Evolutionary conservation across 192 early-diverging fungal species (phyloP).

Genomic region (Gryganskiella cystojenkinii): DNA sequence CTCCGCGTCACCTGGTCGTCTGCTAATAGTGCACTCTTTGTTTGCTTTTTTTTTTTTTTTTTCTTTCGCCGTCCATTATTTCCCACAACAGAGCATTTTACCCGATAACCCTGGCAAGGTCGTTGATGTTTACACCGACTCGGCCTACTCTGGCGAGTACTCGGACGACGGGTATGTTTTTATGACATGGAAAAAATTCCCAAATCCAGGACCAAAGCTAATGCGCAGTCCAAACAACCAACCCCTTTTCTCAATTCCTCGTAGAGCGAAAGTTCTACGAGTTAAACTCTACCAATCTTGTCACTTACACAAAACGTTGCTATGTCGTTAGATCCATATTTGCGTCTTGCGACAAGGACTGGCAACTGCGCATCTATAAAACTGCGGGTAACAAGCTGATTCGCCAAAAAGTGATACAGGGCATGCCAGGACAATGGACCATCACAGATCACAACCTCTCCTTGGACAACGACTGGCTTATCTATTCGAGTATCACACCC

Average conservation of each 20-base stretch:
- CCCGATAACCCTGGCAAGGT: slow-evolving; percentile 52
- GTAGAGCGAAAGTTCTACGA: no score
- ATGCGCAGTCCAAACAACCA: slow-evolving; percentile 18
- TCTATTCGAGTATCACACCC: slow-evolving; percentile 72
- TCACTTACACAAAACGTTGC: no score
- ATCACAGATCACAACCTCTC: slow-evolving; percentile 67
- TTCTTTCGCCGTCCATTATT: no score
- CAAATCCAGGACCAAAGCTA: no score
- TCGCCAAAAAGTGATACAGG: slow-evolving; percentile 52
- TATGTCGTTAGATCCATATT: slow-evolving; percentile 64
- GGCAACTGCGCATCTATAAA: slow-evolving; percentile 68
- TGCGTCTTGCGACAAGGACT: slow-evolving; percentile 69
- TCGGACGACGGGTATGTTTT: slow-evolving; percentile 57
- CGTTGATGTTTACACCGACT: slow-evolving; percentile 37
- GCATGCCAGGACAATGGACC: slow-evolving; percentile 69
- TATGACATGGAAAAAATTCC: no score
- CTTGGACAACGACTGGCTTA: slow-evolving; percentile 58
- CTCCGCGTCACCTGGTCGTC: no score
- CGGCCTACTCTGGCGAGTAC: slow-evolving; percentile 67
- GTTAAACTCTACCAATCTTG: not conserved
- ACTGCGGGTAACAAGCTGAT: slow-evolving; percentile 56
- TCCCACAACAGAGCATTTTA: slow-evolving; percentile 27
- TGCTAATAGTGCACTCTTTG: not conserved
- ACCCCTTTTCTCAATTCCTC: not conserved
- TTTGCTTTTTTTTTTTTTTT: not conserved